Evolutionary conservation across 768 basidiomycete genomes (phyloP).

Genomic region (Termitomyces sp.): DNA sequence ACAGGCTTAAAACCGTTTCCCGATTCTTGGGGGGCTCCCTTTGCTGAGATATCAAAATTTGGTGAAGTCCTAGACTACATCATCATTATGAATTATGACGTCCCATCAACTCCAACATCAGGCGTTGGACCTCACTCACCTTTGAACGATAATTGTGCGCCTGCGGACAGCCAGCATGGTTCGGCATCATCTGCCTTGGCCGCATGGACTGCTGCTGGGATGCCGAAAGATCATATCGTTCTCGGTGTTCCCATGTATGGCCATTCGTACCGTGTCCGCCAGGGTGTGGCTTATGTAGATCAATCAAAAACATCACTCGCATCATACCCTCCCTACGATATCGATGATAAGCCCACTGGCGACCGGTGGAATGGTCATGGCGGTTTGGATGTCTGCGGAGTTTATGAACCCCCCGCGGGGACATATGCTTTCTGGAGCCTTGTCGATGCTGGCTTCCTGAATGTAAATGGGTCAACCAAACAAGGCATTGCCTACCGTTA

Average conservation of each 20-base stretch:
- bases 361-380: conserved; percentile 55
- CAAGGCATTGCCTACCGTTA: conserved; percentile 50
- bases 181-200: conserved; percentile 75
- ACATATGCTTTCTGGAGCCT: conserved; percentile 65
- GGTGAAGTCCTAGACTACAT: conserved; percentile 75
- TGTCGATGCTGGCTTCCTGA: conserved; percentile 54
- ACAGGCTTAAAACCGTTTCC: conserved; percentile 65
- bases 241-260: conserved; percentile 87
- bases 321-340: conserved; percentile 54
- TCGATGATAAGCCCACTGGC: conserved; percentile 41
- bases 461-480: conserved; percentile 36
- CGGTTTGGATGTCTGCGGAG: conserved; percentile 60
- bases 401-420: conserved; percentile 48
- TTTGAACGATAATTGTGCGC: conserved; percentile 72
- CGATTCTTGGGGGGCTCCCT: conserved; percentile 53
- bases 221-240: conserved; percentile 69
- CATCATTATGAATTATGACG: conserved; percentile 70
- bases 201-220: conserved; percentile 75
- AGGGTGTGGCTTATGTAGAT: conserved; percentile 33
- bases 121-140: conserved; percentile 83
- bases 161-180: conserved; percentile 55
- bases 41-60: conserved; percentile 64
- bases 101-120: conserved; percentile 51
- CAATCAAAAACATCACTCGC: conserved; percentile 32
- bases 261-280: conserved; percentile 60